These are phyloP conservation scores for Phytophthora niederhauseri DNA, from an alignment of 352 stramenopile species.

Conservation along the genomic window DNA sequence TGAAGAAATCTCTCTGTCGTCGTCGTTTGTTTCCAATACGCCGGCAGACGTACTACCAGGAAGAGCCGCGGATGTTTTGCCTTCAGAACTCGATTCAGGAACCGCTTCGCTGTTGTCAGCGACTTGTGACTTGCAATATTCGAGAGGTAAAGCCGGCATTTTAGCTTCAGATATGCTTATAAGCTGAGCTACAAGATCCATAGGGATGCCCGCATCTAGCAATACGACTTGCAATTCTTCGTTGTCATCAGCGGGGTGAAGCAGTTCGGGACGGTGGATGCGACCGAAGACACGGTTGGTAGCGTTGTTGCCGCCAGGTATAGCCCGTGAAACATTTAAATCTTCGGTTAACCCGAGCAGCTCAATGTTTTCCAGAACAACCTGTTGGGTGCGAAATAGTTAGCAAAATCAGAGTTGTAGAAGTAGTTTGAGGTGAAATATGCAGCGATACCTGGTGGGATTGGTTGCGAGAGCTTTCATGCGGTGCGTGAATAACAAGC, in stretches of 20 bases:
- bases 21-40: background rate
- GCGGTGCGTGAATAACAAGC: conserved; percentile 31
- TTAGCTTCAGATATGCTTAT: conserved; percentile 3
- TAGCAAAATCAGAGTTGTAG: background rate
- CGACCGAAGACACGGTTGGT: background rate
- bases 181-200: conserved; percentile 42
- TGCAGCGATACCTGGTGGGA: conserved; percentile 27
- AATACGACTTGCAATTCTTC: conserved; percentile 36
- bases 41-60: background rate
- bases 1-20: conserved; percentile 4
- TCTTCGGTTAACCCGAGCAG: conserved; percentile 21
- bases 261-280: background rate
- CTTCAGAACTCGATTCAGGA: conserved; percentile 2
- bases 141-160: background rate
- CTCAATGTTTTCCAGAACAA: conserved; percentile 41
- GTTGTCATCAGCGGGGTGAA: conserved; percentile 2
- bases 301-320: background rate
- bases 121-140: background rate
- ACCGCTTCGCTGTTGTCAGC: background rate
- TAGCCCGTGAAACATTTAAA: background rate
- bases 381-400: conserved; percentile 6
- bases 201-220: conserved; percentile 39
- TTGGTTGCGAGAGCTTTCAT: conserved; percentile 2
- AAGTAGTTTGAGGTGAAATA: background rate
- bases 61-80: background rate